Base-by-base conservation (phyloP, 768 basidiomycete species). In the Lenzites betulinus region DNA sequence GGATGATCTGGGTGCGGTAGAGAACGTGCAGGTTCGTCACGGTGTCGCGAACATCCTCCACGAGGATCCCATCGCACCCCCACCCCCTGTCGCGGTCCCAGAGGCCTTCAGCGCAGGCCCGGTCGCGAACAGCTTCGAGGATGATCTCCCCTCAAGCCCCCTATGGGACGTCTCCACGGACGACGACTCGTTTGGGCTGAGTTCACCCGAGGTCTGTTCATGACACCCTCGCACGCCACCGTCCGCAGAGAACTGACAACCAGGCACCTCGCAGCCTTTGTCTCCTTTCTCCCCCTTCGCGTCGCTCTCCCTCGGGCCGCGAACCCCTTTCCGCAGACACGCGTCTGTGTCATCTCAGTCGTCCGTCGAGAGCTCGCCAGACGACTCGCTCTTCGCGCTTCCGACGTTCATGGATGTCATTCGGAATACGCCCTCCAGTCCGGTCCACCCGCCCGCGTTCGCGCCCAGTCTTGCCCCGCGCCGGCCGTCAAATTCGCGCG, bases 231-330 rank as follows among this genome's bases (percentile, higher is more conserved):
- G 54, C 44, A 41, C 51, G 51, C 62, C 51, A 60, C 42, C 22
- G 26, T 23, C 28, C 38, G 30, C n/a, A 33, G 23, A 56, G 33
- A 48, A 11, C 62, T 67, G 62, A 67, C 54, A 26, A 25, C n/a
- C 50, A 51, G 33, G 43, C 55, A 42, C 53, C 20, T 48, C 62
- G 65, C 75, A 74, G 72, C 54, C 57, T 64, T 76, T 64, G 74
- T 81, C 60, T 74, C 79, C 56, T 68, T 73, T 66, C 72, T 79
- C 71, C 11, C 66, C 64, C 30, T 82, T 85, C 67, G 80, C 84
- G 50, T 78, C 78, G 16, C 74, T 88, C n/a, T 80, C 85, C 25
- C 77, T 88, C 56, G 75, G 80, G 12, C 83, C 86, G 28, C 74
- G 77, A 63, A 82, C 83, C 35, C 85, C 84, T 22, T 72, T 72